Base-by-base conservation (phyloP, 2,329 filamentous ascomycete genomes). In the Aspergillus oerlinghausenensis region DNA sequence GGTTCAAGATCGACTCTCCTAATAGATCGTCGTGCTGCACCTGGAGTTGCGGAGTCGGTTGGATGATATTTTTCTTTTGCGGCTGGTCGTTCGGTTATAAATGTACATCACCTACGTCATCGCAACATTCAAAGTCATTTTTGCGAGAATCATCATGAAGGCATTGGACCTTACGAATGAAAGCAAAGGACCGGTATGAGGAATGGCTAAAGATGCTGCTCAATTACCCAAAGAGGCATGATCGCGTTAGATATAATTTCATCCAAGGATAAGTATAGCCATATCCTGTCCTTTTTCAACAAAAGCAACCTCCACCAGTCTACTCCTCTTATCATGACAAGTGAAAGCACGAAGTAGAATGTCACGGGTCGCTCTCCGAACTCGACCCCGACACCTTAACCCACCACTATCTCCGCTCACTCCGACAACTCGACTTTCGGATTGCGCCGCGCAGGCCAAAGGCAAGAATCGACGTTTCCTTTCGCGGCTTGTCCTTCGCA, bases 201-300 rank as follows among this genome's bases (percentile, higher is more conserved):
- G 32, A 38, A 38, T 38, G 32, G 32, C 14, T 14, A 17, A 38
- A 38, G 14, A 38, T 17, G 17, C 32, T 61, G 58, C 58, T 62
- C 50, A 62, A 58, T 60, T 62, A 57, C 60, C 55, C 63, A 57
- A 64, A 62, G 55, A 62, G 56, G 53, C 57, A 57, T 60, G 55
- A 61, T 63, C 35, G 57, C 59, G 62, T 57, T 57, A 61, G 55
- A 57, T 52, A 59, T 57, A 62, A 51, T 47, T 59, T 61, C 54
- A 62, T 40, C 49, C 28, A 49, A 49, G 28, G 25, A 26, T 19
- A 19, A 51, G 48, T 51, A 55, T 54, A 49, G 49, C 32, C 50
- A 49, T 32, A 47, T 50, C 51, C 53, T 54, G 48, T 52, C 35
- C 54, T 49, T 52, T 35, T 49, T 51, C 51, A 54, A 54, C 50